Conservation (phyloP, 495 filamentous ascomycete species). For the Penicillium angulare region DNA sequence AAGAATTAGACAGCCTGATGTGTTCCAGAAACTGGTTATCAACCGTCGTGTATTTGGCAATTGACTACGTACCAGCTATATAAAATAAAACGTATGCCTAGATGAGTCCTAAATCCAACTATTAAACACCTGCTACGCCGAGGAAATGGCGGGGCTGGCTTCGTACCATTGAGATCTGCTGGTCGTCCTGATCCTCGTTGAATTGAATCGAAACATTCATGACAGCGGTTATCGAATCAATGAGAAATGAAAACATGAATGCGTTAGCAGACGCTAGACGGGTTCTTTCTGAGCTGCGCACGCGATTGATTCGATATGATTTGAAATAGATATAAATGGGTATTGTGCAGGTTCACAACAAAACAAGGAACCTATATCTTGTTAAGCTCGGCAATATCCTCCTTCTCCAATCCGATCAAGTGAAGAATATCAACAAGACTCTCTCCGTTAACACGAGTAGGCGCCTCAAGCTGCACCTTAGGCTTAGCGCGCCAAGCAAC, state of each 20-base stretch:
- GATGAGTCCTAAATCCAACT: background rate
- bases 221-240: too few relatives aligned
- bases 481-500: conserved; percentile 95
- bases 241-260: too few relatives aligned
- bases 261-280: too few relatives aligned
- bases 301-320: too few relatives aligned
- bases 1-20: too few relatives aligned
- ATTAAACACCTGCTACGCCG: background rate
- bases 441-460: conserved; percentile 75
- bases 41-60: background rate
- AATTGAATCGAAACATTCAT: too few relatives aligned
- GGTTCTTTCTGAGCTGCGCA: too few relatives aligned
- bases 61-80: conserved; percentile 3
- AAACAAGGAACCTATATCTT: conserved; percentile 4
- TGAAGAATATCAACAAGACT: conserved; percentile 80
- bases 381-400: conserved; percentile 58
- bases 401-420: conserved; percentile 71
- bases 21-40: too few relatives aligned
- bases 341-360: conserved; percentile 5
- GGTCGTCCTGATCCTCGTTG: too few relatives aligned
- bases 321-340: too few relatives aligned
- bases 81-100: background rate
- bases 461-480: conserved; percentile 82
- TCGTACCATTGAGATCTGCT: too few relatives aligned
- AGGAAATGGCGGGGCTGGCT: background rate